phyloP scores from a whole-genome alignment of 2,329 filamentous ascomycete genomes.

The Ambrosiella xylebori region DNA sequence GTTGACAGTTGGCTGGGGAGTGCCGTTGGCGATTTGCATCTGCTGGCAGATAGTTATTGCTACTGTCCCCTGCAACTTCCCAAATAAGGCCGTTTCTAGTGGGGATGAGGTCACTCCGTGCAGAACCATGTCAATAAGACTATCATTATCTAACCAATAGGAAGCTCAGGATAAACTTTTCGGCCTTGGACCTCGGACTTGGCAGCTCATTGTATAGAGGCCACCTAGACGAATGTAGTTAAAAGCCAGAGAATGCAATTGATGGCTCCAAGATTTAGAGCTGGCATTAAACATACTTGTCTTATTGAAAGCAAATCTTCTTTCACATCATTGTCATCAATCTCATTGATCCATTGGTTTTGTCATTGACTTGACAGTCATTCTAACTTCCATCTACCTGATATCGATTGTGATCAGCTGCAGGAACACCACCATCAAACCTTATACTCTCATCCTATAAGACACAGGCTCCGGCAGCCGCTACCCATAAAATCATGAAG shows the following conservation, averaged over 20 bases:
- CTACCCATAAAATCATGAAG: constrained; percentile 7
- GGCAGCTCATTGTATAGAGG: constrained; percentile 5
- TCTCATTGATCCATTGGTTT: not conserved
- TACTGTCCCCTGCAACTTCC: not conserved
- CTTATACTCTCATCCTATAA: not conserved
- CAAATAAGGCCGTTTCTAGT: not conserved
- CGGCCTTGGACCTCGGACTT: not conserved
- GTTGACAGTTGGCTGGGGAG: not conserved
- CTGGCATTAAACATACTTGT: too few species aligned
- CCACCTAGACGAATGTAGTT: constrained; percentile 7
- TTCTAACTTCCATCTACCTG: not conserved
- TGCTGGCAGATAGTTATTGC: not conserved
- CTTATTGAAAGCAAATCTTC: too few species aligned
- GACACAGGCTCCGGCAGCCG: not conserved
- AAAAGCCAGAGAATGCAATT: not conserved
- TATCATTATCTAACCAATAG: not conserved
- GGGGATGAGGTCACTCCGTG: not conserved
- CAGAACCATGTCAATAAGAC: not conserved
- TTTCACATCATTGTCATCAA: not conserved
- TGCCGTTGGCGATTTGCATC: not conserved
- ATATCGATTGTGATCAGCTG: too few species aligned
- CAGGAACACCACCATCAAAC: not conserved
- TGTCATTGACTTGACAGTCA: not conserved
- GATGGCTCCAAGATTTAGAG: too few species aligned
- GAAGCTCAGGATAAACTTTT: not conserved